These are phyloP conservation scores for Eimeria acervulina DNA, from an alignment of 169 alveolate species.

Conservation along the genomic window DNA sequence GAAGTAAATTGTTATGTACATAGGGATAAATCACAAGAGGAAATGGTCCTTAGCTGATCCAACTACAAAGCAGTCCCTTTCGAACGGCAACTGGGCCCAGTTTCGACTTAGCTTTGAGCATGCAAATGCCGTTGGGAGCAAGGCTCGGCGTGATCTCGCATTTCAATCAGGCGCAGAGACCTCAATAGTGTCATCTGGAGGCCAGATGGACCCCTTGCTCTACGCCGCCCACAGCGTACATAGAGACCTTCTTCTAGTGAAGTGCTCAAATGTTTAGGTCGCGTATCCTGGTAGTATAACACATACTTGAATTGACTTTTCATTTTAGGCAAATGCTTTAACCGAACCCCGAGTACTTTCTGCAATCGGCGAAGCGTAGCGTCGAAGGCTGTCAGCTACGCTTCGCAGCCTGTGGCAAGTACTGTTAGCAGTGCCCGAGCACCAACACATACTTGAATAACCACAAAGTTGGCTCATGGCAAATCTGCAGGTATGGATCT, in stretches of 20 bases:
- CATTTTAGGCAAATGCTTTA: not conserved
- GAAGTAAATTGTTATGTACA: too few relatives aligned
- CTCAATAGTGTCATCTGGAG: too few relatives aligned
- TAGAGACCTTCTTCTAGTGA: too few relatives aligned
- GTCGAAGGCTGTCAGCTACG: not conserved
- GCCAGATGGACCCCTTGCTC: too few relatives aligned
- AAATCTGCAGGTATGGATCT: not conserved
- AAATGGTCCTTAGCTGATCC: too few relatives aligned
- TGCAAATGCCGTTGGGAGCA: not conserved
- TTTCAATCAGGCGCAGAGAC: not conserved
- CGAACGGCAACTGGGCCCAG: too few relatives aligned
- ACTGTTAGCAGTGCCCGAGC: not conserved
- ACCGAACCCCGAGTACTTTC: not conserved
- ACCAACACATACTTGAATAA: not conserved
- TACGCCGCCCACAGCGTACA: too few relatives aligned
- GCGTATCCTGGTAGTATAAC: not conserved
- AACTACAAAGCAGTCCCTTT: too few relatives aligned
- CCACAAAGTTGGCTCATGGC: not conserved
- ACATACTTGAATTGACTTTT: not conserved
- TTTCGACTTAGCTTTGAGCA: not conserved
- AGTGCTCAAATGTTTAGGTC: not conserved
- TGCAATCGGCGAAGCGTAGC: not conserved
- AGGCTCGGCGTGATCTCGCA: not conserved
- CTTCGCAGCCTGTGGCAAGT: not conserved
- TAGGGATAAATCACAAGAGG: too few relatives aligned